A percentile compares a stretch with the other conserved stretches of the same genome.
These are phyloP conservation scores for Fimicolochytrium jonesii DNA, from an alignment of 192 early-diverging fungal genomes.

Conservation along the genomic window DNA sequence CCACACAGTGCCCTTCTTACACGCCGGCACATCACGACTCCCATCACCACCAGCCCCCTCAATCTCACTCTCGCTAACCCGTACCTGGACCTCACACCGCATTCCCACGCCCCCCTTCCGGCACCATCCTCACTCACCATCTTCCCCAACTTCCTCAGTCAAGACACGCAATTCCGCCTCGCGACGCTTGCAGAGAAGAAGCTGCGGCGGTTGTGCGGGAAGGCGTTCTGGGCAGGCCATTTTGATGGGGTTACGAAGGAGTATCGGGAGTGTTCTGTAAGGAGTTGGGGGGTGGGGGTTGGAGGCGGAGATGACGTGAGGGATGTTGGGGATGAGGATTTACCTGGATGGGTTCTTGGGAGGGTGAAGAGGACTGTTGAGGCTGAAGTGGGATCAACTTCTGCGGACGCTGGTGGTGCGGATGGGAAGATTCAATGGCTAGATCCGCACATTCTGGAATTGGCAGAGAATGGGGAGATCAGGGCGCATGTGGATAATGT, in stretches of 20 bases:
- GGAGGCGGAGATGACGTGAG: constrained; percentile 42
- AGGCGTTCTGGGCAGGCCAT: constrained; percentile 64
- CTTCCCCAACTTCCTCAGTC: constrained; percentile 28
- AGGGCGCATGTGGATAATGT: constrained; percentile 79
- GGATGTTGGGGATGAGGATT: background rate
- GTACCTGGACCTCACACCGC: background rate
- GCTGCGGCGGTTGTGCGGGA: constrained; percentile 45
- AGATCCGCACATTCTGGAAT: constrained; percentile 75
- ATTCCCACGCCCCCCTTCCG: constrained; percentile 2
- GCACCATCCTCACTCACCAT: constrained; percentile 16
- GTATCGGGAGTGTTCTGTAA: constrained; percentile 67
- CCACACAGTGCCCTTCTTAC: too few species aligned
- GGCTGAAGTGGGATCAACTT: constrained; percentile 23
- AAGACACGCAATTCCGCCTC: constrained; percentile 10
- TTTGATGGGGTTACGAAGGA: constrained; percentile 73
- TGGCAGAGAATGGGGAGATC: constrained; percentile 64
- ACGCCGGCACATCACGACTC: too few species aligned
- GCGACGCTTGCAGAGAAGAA: constrained; percentile 24
- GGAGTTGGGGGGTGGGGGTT: constrained; percentile 55
- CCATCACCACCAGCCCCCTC: background rate
- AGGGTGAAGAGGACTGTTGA: constrained; percentile 60
- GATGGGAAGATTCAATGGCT: constrained; percentile 46
- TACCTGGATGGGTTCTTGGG: constrained; percentile 39
- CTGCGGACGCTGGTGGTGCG: constrained; percentile 9
- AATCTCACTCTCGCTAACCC: constrained; percentile 8